These are phyloP conservation scores for Primulina tabacum DNA, from an alignment of 257 asterid genomes.

Conservation along the genomic window DNA sequence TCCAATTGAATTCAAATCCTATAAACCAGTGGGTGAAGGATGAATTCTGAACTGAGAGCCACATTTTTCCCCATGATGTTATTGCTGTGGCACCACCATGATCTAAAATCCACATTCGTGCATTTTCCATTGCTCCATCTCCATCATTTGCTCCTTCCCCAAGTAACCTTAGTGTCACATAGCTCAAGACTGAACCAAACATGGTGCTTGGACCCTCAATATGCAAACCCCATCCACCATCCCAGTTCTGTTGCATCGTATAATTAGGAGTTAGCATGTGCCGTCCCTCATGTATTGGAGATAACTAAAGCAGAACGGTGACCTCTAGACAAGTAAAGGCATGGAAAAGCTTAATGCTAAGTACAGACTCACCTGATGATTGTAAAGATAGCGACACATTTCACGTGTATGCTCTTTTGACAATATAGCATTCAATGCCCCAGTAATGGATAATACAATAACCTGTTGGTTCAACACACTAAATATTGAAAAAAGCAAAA, in stretches of 20 bases:
- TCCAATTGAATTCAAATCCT: background rate
- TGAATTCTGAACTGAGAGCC: constrained; percentile 79
- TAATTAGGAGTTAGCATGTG: too few species aligned
- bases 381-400: constrained; percentile 92
- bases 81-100: constrained; percentile 95
- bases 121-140: constrained; percentile 96
- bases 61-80: constrained; percentile 99
- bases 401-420: constrained; percentile 80
- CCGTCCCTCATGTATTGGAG: background rate
- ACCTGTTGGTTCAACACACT: constrained; percentile 40
- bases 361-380: constrained; percentile 76
- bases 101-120: constrained; percentile 81
- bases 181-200: constrained; percentile 92
- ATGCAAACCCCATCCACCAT: constrained; percentile 99
- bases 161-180: constrained; percentile 88
- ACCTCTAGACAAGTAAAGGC: too few species aligned
- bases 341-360: constrained; percentile 19
- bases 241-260: constrained; percentile 56
- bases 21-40: constrained; percentile 24
- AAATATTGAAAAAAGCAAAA: background rate
- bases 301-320: constrained; percentile 15
- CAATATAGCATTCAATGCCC: constrained; percentile 81
- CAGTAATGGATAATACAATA: constrained; percentile 67
- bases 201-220: constrained; percentile 98
- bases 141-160: constrained; percentile 95